Base-by-base conservation (phyloP, 2,329 filamentous ascomycete species). In the Trichoderma oligosporum region DNA sequence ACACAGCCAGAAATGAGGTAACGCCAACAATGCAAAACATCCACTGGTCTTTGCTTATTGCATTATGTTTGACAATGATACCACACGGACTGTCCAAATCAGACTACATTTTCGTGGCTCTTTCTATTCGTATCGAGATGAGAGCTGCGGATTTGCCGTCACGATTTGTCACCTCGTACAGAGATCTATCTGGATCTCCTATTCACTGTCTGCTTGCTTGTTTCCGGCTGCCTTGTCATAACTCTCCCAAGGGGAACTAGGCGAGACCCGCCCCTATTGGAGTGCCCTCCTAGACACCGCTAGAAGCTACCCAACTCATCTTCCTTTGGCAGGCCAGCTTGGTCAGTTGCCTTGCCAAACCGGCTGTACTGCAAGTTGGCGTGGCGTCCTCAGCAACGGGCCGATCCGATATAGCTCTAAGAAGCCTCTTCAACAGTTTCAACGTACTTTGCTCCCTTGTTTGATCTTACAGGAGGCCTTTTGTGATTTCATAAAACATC, bases 391-490 rank as follows among this genome's bases (percentile, higher is more conserved):
- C 44, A 44, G 39, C 60, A 62, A 68, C 66, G 66, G 66, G 61
- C 65, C 66, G 66, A 63, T 67, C 66, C 66, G 65, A 62, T 48
- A 52, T 54, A 62, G 64, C 56, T 60, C 56, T 56, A 24, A 62
- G 48, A 44, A 27, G 47, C 38, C 36, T 42, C 54, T 63, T 52
- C 58, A 42, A 51, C 51, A 42, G 48, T 46, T 63, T 59, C 44
- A 18, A 35, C 20, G 2, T 54, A n/a, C n/a, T 62, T 62, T 54
- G 51, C 14, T n/a, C 7, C 20, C 20, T 54, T 52, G 56, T 48
- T 54, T 58, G 48, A 53, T 58, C 33, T 42, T 38, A 58, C 48
- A 46, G 44, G 16, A 31, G 22, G 41, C 16, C 16, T n/a, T 18
- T 47, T 53, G 31, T 20, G 33, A 20, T 11, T 47, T 48, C 41